Base-by-base conservation (phyloP, 2,329 filamentous ascomycete genomes). In the Stagonosporopsis tanaceti region DNA sequence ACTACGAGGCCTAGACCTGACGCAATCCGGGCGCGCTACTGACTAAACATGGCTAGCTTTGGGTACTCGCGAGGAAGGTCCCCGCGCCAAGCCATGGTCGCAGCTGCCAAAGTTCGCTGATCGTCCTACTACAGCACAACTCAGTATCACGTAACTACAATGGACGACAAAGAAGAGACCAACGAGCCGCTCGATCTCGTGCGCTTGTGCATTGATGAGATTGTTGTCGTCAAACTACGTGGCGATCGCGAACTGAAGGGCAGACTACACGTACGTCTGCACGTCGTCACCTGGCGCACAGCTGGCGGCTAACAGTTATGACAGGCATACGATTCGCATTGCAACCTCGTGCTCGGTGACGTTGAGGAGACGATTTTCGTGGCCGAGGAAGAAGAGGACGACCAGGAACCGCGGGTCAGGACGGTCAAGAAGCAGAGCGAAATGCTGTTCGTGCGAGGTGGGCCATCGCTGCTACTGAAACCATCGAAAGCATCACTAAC, bases 361-460 rank as follows among this genome's bases (percentile, higher is more conserved):
- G 95, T 98, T 4, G 93, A 97, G 74, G 95, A 99, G 82, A 98
- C 94, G 6, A 93, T 99, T 66, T 99, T 97, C 75, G 84, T 94
- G 32, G 89, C 96, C 4, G 93, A 97, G 58, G 93, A 97, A 59
- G 90, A 93, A 14, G 92, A 96, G 38, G 90, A 93, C 12, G 92
- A 96, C 37, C 88, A 90, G 56, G 89, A 85, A 61, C 66, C 70
- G 28, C 64, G 67, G 46, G 70, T 74, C 47, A 62, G 69, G 91
- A 97, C 93, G 14, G 87, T 95, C 62, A 96, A 94, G 81, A 96
- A 96, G 80, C 96, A 97, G 78, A 96, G 93, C 40, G 95, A 98
- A 76, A 99, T 99, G 95, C 81, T 99, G 20, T 99, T 99, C 76
- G 94, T 99, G 57, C 85, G 95, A 91, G 94, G 93, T 94, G 80